Evolutionary conservation across 1,139 yeast genomes (phyloP).

Genomic region (Torulaspora pretoriensis): DNA sequence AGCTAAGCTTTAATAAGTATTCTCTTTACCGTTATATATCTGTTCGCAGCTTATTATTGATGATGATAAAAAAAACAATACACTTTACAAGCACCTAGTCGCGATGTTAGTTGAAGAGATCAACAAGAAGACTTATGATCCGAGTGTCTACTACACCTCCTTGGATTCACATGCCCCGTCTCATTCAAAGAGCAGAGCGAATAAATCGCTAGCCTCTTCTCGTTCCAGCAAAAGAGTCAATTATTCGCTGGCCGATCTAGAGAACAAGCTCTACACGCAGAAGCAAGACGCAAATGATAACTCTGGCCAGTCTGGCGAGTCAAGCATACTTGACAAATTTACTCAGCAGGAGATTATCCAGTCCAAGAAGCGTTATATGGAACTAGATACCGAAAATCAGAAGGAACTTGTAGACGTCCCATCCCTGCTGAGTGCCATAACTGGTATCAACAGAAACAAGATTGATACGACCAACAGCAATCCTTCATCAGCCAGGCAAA

Average conservation of each 20-base stretch:
- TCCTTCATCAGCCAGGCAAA: conserved; percentile 14
- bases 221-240: conserved; percentile 31
- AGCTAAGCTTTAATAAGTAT: conserved; percentile 21
- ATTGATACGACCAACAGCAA: conserved; percentile 25
- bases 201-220: conserved; percentile 15
- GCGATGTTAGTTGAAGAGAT: conserved; percentile 34
- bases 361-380: conserved; percentile 34
- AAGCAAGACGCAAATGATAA: conserved; percentile 10
- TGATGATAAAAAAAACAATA: neutral
- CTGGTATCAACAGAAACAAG: conserved; percentile 32
- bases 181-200: conserved; percentile 17
- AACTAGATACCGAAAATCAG: conserved; percentile 34
- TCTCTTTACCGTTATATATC: neutral
- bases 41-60: neutral
- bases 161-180: conserved; percentile 27
- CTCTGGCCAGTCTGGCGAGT: conserved; percentile 5
- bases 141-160: conserved; percentile 34
- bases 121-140: conserved; percentile 33
- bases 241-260: conserved; percentile 36
- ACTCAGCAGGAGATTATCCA: conserved; percentile 32
- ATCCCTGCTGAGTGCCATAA: conserved; percentile 28
- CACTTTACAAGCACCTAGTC: neutral
- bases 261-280: conserved; percentile 30
- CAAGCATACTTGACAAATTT: conserved; percentile 24
- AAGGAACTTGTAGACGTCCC: conserved; percentile 31